phyloP scores from a whole-genome alignment of 2,329 filamentous ascomycete genomes.

The Talaromyces sp. region DNA sequence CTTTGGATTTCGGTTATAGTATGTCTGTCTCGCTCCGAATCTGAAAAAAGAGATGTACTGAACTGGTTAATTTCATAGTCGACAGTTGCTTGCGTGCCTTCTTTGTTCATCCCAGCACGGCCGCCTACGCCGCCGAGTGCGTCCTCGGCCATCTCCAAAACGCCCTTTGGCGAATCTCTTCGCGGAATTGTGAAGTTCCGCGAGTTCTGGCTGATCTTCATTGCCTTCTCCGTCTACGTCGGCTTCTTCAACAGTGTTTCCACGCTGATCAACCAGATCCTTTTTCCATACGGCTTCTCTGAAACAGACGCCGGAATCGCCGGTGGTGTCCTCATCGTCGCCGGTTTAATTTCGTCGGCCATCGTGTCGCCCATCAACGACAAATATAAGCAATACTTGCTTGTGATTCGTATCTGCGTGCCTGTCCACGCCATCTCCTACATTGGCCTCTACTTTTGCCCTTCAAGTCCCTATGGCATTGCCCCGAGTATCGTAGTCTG shows the following conservation, averaged over 20 bases:
- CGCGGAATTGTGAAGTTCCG: conserved; percentile 51
- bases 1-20: conserved; percentile 80
- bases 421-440: conserved; percentile 70
- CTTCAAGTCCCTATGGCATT: conserved; percentile 46
- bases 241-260: conserved; percentile 92
- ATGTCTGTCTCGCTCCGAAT: conserved; percentile 27
- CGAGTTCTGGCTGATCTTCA: conserved; percentile 73
- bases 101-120: conserved; percentile 69
- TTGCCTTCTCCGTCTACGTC: conserved; percentile 80
- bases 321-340: conserved; percentile 81
- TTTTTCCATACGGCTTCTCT: conserved; percentile 76
- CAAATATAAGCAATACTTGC: conserved; percentile 71
- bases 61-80: conserved; percentile 37
- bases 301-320: conserved; percentile 84
- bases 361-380: conserved; percentile 77
- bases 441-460: conserved; percentile 76
- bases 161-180: conserved; percentile 52
- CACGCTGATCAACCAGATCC: conserved; percentile 82
- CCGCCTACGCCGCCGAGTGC: conserved; percentile 74
- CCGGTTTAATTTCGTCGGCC: conserved; percentile 73
- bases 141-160: conserved; percentile 52
- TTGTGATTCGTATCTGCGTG: conserved; percentile 65
- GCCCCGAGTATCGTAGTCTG: conserved; percentile 65
- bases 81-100: conserved; percentile 62
- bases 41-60: not conserved